Conservation (phyloP, 192 early-diverging fungal genomes). For the Spizellomyces punctatus region DNA sequence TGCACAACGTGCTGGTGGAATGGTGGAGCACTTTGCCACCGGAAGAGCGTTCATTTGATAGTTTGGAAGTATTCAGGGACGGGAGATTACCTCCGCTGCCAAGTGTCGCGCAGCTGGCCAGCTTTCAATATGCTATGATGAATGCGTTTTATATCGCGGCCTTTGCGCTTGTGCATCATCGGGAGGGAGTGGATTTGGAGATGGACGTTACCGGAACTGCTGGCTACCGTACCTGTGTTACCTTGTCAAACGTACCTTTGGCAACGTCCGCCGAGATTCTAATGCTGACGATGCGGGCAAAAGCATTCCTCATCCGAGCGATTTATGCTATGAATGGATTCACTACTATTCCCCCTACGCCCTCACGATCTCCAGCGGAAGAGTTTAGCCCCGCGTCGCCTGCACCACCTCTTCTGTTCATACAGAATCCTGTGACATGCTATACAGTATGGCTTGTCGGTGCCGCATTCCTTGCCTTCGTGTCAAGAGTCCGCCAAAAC, state of each 20-base stretch:
- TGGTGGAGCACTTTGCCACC: slow-evolving; percentile 22
- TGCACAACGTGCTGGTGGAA: slow-evolving; percentile 20
- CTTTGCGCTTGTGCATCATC: slow-evolving; percentile 21
- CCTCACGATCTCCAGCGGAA: background rate
- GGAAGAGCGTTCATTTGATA: slow-evolving; percentile 19
- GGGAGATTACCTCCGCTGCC: slow-evolving; percentile 21
- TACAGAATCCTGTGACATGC: slow-evolving; percentile 24
- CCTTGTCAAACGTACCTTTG: background rate
- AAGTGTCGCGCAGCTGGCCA: slow-evolving; percentile 23
- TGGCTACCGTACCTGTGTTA: slow-evolving; percentile 1
- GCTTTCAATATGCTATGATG: slow-evolving; percentile 23
- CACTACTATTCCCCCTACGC: slow-evolving; percentile 10
- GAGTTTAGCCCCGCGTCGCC: slow-evolving; percentile 3
- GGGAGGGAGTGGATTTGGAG: slow-evolving; percentile 12
- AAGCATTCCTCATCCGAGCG: slow-evolving; percentile 16
- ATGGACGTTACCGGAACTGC: background rate
- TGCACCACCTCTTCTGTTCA: slow-evolving; percentile 13
- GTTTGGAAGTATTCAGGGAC: slow-evolving; percentile 9
- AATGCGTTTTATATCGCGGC: slow-evolving; percentile 14
- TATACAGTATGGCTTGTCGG: slow-evolving; percentile 3
- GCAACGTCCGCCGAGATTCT: slow-evolving; percentile 22
- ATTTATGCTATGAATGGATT: slow-evolving; percentile 32
- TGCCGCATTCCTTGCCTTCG: slow-evolving; percentile 6
- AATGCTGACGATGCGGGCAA: slow-evolving; percentile 8
- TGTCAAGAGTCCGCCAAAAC: background rate